Base-by-base conservation (phyloP, 257 asterid species). In the Solanum dulcamara region DNA sequence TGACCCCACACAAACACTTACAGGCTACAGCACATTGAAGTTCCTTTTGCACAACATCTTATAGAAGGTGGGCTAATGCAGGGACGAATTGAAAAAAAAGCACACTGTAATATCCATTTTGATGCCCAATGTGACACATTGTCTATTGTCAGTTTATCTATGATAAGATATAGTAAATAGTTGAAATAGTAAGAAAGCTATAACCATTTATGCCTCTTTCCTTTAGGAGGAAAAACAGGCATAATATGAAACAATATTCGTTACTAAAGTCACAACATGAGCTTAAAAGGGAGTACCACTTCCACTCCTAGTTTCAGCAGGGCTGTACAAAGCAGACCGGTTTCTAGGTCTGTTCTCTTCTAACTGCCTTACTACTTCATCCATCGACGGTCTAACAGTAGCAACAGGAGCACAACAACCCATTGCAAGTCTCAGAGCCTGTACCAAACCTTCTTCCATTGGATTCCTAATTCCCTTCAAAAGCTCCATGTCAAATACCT, bases 341-440 rank as follows among this genome's bases (percentile, higher is more conserved):
- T 93, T 97, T 87, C 98, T 92, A n/a, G 99, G 99, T 64, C 98
- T 87, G 85, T 93, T 95, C 93, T 97, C 99, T 91, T 97, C 99
- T 85, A 97, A 88, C 90, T 97, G 99, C 91, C 98, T 88, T 70
- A 94, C 95, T 2, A 95, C 98, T 88, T 95, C 99, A 2, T 94
- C 98, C 99, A 97, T 97, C 5, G 94, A 87, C 9, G 99, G 99
- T 87, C 99, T 89, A 42, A 93, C 97, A 0, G 98, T 75, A 9
- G 94, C 94, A 64, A 94, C 98, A 0, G 99, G 99, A 5, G 99
- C 97, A 30, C 99, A 95, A 66, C 99, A 97, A 9, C 99, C 99
- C 99, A 97, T 97, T 10, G 98, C 99, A 32, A 97, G 93, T 88
- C 94, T 97, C 93, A 97, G 87, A 0, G 98, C 98, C 89, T 97